phyloP scores from a whole-genome alignment of 345 rosid species.

The Salix caprea region DNA sequence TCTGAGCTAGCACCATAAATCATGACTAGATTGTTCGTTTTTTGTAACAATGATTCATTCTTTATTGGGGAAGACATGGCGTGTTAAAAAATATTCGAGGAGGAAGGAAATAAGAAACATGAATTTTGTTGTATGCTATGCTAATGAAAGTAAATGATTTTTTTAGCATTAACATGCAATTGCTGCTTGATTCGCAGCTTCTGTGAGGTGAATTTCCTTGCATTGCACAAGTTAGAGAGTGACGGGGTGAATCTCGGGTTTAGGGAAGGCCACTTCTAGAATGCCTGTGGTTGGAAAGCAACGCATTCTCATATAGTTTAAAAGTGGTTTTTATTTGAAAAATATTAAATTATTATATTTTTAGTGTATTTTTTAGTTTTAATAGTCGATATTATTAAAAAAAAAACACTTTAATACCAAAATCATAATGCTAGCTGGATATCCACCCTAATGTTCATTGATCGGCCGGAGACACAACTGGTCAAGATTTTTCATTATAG shows the following conservation, averaged over 20 bases:
- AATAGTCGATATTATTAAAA: no score
- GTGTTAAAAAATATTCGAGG: not conserved
- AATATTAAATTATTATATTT: no score
- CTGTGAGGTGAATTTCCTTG: not conserved
- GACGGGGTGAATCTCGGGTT: not conserved
- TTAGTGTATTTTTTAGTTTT: no score
- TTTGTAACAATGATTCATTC: conserved; percentile 14
- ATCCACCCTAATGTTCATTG: no score
- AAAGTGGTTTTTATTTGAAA: no score
- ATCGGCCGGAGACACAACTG: no score
- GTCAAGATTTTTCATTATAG: no score
- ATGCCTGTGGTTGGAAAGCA: no score
- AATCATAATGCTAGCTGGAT: no score
- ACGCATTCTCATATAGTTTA: no score
- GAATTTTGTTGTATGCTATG: not conserved
- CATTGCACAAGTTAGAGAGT: not conserved
- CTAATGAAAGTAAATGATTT: not conserved
- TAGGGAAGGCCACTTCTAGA: not conserved
- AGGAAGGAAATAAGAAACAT: conserved; percentile 17
- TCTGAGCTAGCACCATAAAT: conserved; percentile 4
- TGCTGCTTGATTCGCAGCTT: not conserved
- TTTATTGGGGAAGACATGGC: conserved; percentile 8
- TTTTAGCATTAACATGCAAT: not conserved
- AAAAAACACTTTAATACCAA: no score
- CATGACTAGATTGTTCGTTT: conserved; percentile 10